Evolutionary conservation across 805 yeast species (phyloP).

Genomic region (Pichia eremophila): DNA sequence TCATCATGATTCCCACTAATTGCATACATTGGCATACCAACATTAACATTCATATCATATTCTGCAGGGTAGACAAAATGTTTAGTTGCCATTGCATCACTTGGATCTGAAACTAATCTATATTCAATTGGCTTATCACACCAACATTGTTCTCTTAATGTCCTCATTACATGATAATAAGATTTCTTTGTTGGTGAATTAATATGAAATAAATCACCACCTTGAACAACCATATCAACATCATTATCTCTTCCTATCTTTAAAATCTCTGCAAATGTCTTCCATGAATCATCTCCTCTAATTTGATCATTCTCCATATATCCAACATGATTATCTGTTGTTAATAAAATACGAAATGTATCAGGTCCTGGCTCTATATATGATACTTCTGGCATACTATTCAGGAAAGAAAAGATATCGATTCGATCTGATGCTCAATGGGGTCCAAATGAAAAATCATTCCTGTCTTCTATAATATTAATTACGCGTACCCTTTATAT

Average conservation of each 20-base stretch:
- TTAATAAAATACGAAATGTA: conserved; percentile 68
- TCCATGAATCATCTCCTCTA: conserved; percentile 84
- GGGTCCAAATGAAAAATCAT: too few relatives aligned
- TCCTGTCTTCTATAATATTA: too few relatives aligned
- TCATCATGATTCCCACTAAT: conserved; percentile 97
- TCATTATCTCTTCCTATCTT: conserved; percentile 56
- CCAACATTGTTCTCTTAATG: conserved; percentile 62
- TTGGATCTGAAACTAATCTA: conserved; percentile 74
- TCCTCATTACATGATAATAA: conserved; percentile 68
- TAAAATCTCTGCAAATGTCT: conserved; percentile 78
- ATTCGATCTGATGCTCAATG: too few relatives aligned
- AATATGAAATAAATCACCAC: conserved; percentile 88
- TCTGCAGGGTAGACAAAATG: conserved; percentile 70
- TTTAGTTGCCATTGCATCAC: conserved; percentile 43
- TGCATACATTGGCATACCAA: conserved; percentile 83
- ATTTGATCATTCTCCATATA: conserved; percentile 84
- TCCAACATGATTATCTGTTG: conserved; percentile 97
- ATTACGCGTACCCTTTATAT: too few relatives aligned
- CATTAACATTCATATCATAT: conserved; percentile 83
- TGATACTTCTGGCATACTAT: conserved; percentile 31
- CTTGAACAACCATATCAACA: conserved; percentile 84
- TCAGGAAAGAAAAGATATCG: too few relatives aligned
- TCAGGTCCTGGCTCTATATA: conserved; percentile 43
- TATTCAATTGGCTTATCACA: conserved; percentile 84
- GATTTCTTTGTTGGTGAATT: conserved; percentile 86